These are phyloP conservation scores for Phyllachora maydis DNA, from an alignment of 2,329 filamentous ascomycete genomes.

Conservation along the genomic window DNA sequence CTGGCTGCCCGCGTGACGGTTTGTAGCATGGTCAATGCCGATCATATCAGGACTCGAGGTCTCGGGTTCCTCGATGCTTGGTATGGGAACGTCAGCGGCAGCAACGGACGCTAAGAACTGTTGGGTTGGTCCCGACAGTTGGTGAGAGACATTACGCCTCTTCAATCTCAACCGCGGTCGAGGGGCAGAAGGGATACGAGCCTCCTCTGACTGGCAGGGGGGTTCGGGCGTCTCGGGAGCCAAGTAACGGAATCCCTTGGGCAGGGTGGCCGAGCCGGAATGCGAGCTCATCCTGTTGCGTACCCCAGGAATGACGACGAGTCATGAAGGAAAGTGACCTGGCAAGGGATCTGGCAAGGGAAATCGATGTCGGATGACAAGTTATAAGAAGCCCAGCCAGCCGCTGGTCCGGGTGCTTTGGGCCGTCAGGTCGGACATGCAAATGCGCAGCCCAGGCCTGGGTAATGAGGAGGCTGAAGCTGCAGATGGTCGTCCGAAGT, in stretches of 20 bases:
- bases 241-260: slow-evolving; percentile 18
- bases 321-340: slow-evolving; percentile 8
- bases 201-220: slow-evolving; percentile 12
- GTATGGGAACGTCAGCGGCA: slow-evolving; percentile 41
- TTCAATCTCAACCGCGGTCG: slow-evolving; percentile 33
- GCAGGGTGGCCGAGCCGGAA: slow-evolving; percentile 20
- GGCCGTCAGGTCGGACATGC: too few species aligned
- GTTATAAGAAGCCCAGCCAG: slow-evolving; percentile 2
- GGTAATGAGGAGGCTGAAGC: too few species aligned
- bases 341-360: too few species aligned
- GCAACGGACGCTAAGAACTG: slow-evolving; percentile 48
- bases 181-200: slow-evolving; percentile 24
- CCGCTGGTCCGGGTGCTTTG: too few species aligned
- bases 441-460: too few species aligned
- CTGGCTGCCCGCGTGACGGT: too few species aligned
- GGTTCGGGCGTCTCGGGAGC: slow-evolving; percentile 32
- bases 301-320: slow-evolving; percentile 5
- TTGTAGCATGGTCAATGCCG: slow-evolving; percentile 8
- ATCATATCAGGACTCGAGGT: slow-evolving; percentile 25
- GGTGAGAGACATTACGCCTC: slow-evolving; percentile 26
- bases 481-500: not conserved
- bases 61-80: slow-evolving; percentile 37
- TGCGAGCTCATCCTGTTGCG: slow-evolving; percentile 25
- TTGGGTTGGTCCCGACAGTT: slow-evolving; percentile 35
- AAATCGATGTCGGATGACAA: slow-evolving; percentile 2